Base-by-base conservation (phyloP, 1,284 basidiomycete species). In the Apiotrichum veenhuisii region DNA sequence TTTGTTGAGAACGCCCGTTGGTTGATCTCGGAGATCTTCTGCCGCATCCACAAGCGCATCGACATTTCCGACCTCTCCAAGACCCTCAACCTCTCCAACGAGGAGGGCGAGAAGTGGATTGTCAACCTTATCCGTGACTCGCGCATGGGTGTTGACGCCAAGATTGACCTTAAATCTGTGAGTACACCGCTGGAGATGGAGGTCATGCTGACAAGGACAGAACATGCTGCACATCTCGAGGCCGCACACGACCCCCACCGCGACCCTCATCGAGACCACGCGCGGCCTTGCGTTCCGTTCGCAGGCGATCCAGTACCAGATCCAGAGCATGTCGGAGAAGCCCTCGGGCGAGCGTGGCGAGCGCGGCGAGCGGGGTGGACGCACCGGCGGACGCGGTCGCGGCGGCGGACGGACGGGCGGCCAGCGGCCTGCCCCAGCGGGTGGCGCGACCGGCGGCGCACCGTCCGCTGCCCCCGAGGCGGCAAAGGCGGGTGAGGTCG, bases 41-140 rank as follows among this genome's bases (percentile, higher is more conserved):
- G 94, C 81, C 83, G 94, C 70, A 96, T 98, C 69, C 93, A 98
- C 78, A 90, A 94, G 74, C 85, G 88, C 64, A 96, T 98, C 61
- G 91, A 98, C 76, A 98, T 98, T 64, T 85, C 89, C 61, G 92
- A 97, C 72, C 83, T 98, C 33, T 95, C 93, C 18, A 87, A 90
- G 71, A 86, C 94, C 15, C 82, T 98, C 37, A 97, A 97, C 77
- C 83, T 98, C 54, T 87, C 88, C 25, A 84, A 82, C 54, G 92
- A 93, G 67, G 95, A 98, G 70, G 96, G 95, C 56, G 95, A 98
- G 75, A 96, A 96, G 76, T 98, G 95, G 95, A 95, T 98, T 64
- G 95, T 97, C 68, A 97, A 96, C 81, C 86, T 98, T 58, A 95
- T 98, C 69, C 85, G 93, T 50, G 96, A 98, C 77, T 96, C 94